Conservation (phyloP, 2,329 filamentous ascomycete genomes). For the Emergomyces orientalis region DNA sequence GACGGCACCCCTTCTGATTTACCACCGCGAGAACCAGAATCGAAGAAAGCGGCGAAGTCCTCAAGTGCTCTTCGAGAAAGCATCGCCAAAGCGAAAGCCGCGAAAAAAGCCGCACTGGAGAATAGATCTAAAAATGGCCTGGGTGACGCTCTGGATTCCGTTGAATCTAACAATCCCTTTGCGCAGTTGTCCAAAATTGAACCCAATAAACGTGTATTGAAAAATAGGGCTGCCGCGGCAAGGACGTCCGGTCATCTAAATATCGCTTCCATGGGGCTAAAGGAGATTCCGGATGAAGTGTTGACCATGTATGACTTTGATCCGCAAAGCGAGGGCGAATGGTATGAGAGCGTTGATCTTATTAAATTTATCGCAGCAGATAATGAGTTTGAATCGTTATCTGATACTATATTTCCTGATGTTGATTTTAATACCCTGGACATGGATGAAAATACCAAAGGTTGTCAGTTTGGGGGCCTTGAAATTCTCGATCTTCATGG, state of each 20-base stretch:
- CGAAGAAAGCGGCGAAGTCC: conserved; percentile 51
- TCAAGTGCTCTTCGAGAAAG: conserved; percentile 77
- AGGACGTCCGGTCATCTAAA: conserved; percentile 74
- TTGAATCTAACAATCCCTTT: conserved; percentile 38
- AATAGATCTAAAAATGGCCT: conserved; percentile 21
- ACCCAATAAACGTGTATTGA: conserved; percentile 56
- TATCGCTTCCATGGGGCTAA: conserved; percentile 73
- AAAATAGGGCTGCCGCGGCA: conserved; percentile 62
- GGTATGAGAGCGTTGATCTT: conserved; percentile 88
- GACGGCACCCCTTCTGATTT: conserved; percentile 25
- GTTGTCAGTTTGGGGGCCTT: conserved; percentile 70
- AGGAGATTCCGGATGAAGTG: conserved; percentile 70
- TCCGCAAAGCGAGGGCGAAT: conserved; percentile 55
- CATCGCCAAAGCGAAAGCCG: conserved; percentile 85
- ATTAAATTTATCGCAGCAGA: conserved; percentile 77
- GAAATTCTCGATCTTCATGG: conserved; percentile 79
- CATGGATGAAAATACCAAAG: conserved; percentile 56
- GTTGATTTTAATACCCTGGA: conserved; percentile 46
- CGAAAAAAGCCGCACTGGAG: conserved; percentile 48
- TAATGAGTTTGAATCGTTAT: conserved; percentile 70
- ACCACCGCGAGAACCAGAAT: conserved; percentile 24
- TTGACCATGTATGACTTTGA: conserved; percentile 84
- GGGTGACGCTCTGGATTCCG: conserved; percentile 41
- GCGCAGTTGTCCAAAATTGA: conserved; percentile 53
- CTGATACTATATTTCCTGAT: conserved; percentile 72